phyloP scores from a whole-genome alignment of 768 basidiomycete genomes.

The Rhizopogon vulgaris region DNA sequence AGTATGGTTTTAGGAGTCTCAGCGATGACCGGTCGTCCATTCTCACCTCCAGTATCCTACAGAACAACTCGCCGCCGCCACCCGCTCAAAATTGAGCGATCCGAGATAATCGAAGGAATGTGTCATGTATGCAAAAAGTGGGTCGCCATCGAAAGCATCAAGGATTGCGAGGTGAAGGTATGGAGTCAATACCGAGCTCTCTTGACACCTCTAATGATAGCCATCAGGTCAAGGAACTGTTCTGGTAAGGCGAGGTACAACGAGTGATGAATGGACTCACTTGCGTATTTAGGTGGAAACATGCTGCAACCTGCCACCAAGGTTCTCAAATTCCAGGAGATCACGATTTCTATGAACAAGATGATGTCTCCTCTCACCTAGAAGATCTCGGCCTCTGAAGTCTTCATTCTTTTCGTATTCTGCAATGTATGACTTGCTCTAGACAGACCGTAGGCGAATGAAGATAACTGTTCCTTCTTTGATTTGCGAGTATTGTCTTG shows the following conservation, averaged over 20 bases:
- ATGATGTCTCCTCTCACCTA: conserved; percentile 34
- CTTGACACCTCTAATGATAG: not conserved
- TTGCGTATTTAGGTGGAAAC: conserved; percentile 60
- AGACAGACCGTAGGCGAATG: too few relatives aligned
- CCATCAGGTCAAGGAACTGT: conserved; percentile 61
- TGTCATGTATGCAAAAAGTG: conserved; percentile 76
- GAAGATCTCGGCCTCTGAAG: conserved; percentile 11
- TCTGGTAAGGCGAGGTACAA: conserved; percentile 47
- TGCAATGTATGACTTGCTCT: not conserved
- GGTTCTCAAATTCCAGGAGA: conserved; percentile 51
- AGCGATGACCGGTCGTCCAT: conserved; percentile 59
- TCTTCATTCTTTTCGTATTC: not conserved
- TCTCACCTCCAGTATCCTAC: conserved; percentile 70
- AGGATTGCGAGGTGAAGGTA: conserved; percentile 70
- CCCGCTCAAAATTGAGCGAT: conserved; percentile 55
- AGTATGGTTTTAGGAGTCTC: conserved; percentile 51
- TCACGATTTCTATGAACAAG: conserved; percentile 49
- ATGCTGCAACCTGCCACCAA: conserved; percentile 72
- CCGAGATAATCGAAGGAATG: conserved; percentile 56
- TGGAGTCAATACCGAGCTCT: not conserved
- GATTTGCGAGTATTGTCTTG: not conserved
- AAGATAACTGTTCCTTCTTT: too few relatives aligned
- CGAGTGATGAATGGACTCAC: conserved; percentile 4
- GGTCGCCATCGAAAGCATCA: conserved; percentile 68
- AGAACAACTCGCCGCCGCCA: conserved; percentile 40